These are phyloP conservation scores for Eleusine indica DNA, from an alignment of 176 grass and related monocot genomes.

Conservation along the genomic window DNA sequence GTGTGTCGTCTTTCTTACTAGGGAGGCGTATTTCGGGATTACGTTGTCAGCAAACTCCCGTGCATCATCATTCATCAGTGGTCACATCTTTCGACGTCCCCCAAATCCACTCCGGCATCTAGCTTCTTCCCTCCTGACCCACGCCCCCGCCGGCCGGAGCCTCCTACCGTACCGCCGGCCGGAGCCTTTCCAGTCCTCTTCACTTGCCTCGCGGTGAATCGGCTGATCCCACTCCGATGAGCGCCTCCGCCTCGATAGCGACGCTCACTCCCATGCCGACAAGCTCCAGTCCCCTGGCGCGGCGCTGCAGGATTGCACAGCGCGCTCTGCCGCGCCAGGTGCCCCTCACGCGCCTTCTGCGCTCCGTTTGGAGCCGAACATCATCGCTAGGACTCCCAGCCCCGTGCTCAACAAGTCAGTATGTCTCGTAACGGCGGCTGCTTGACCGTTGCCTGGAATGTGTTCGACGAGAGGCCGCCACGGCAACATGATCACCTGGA, in stretches of 20 bases:
- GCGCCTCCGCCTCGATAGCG: not conserved
- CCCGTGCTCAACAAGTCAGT: not conserved
- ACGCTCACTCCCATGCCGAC: not conserved
- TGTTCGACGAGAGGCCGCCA: constrained; percentile 63
- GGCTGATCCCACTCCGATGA: not conserved
- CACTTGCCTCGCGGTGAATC: not conserved
- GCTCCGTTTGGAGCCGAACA: not conserved
- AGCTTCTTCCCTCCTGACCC: not conserved
- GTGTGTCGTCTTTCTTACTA: not conserved
- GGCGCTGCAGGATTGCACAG: constrained; percentile 31
- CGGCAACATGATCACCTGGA: constrained; percentile 40
- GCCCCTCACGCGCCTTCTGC: constrained; percentile 44
- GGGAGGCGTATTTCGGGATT: rapidly evolving
- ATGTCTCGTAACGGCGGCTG: constrained; percentile 27
- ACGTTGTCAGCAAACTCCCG: not conserved
- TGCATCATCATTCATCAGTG: not conserved
- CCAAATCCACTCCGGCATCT: not conserved
- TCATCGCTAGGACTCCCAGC: not conserved
- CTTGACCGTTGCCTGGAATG: constrained; percentile 7
- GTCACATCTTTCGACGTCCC: not conserved
- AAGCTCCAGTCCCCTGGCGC: constrained; percentile 27
- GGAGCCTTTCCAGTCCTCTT: not conserved
- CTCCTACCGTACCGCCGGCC: not conserved
- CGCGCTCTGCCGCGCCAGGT: constrained; percentile 32
- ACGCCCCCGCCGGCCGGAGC: not conserved